These are phyloP conservation scores for Coffea humblotiana DNA, from an alignment of 305 asterid species.

Conservation along the genomic window DNA sequence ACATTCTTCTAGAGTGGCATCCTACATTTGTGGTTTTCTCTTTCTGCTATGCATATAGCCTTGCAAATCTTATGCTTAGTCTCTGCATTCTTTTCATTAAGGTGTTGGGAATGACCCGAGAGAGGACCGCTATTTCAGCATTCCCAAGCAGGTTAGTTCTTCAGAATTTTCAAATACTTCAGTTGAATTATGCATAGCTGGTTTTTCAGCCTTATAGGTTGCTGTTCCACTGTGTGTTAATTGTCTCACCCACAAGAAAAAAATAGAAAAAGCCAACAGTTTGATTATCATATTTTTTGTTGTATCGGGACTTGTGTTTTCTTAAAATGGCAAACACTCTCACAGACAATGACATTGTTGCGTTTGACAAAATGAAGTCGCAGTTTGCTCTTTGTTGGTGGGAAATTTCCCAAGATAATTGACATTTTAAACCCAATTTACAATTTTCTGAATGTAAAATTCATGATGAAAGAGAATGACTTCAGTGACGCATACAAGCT, in stretches of 20 bases:
- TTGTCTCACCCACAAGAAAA: not conserved
- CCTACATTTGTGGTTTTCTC: too few relatives aligned
- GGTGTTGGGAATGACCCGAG: constrained; percentile 97
- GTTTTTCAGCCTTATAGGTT: not conserved
- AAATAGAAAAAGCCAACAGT: not conserved
- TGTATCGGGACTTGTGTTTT: too few relatives aligned
- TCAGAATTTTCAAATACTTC: not conserved
- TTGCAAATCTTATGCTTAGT: not conserved
- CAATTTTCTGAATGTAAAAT: too few relatives aligned
- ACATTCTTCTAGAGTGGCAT: too few relatives aligned
- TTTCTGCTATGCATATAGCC: not conserved
- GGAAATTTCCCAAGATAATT: too few relatives aligned
- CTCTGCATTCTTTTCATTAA: constrained; percentile 28
- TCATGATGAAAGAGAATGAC: too few relatives aligned
- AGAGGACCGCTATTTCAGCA: constrained; percentile 96
- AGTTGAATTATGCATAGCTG: not conserved
- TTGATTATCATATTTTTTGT: not conserved
- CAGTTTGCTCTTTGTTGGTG: too few relatives aligned
- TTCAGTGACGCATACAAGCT: too few relatives aligned
- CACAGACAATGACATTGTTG: too few relatives aligned
- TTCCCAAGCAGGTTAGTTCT: constrained; percentile 75
- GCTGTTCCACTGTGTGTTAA: not conserved
- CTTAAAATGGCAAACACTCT: too few relatives aligned
- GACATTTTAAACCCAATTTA: too few relatives aligned
- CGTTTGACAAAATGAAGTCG: too few relatives aligned